These are phyloP conservation scores for Tubosaeta sp. DNA, from an alignment of 768 basidiomycete species.

Conservation along the genomic window DNA sequence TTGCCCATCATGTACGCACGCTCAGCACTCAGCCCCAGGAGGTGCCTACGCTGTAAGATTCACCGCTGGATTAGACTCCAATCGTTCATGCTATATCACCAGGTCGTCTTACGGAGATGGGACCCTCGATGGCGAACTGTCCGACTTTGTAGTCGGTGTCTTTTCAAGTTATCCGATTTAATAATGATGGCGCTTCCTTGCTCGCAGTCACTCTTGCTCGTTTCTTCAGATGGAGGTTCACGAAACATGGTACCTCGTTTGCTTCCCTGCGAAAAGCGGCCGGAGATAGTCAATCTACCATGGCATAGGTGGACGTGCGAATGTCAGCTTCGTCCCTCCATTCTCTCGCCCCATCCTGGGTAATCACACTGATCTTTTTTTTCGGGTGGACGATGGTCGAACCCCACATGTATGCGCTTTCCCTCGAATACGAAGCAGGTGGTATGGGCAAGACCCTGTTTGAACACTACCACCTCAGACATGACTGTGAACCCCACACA, in stretches of 20 bases:
- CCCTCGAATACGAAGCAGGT: constrained; percentile 61
- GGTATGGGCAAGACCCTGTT: constrained; percentile 55
- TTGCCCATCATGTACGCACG: too few species aligned
- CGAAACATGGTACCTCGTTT: constrained; percentile 45
- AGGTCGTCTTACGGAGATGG: constrained; percentile 2
- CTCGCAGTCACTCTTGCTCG: constrained; percentile 16
- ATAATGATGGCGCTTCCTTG: too few species aligned
- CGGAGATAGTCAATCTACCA: constrained; percentile 49
- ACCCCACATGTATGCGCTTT: constrained; percentile 47
- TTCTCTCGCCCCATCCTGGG: neutral
- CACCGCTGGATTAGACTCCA: too few species aligned
- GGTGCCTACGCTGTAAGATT: too few species aligned
- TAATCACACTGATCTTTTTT: neutral
- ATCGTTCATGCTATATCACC: too few species aligned
- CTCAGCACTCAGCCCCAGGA: too few species aligned
- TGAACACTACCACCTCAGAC: constrained; percentile 46
- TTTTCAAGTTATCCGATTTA: neutral
- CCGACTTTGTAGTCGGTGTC: constrained; percentile 9
- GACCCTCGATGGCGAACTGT: constrained; percentile 7
- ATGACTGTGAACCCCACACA: constrained; percentile 51
- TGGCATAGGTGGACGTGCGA: constrained; percentile 50
- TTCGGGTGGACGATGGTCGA: constrained; percentile 44
- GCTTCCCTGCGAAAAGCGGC: constrained; percentile 43
- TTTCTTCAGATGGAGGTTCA: constrained; percentile 24
- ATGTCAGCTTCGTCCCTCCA: constrained; percentile 37